Percentiles rank a stretch among this genome's conserved stretches.
These are phyloP conservation scores for Cercospora sp. DNA, from an alignment of 2,329 filamentous ascomycete species.

Conservation along the genomic window DNA sequence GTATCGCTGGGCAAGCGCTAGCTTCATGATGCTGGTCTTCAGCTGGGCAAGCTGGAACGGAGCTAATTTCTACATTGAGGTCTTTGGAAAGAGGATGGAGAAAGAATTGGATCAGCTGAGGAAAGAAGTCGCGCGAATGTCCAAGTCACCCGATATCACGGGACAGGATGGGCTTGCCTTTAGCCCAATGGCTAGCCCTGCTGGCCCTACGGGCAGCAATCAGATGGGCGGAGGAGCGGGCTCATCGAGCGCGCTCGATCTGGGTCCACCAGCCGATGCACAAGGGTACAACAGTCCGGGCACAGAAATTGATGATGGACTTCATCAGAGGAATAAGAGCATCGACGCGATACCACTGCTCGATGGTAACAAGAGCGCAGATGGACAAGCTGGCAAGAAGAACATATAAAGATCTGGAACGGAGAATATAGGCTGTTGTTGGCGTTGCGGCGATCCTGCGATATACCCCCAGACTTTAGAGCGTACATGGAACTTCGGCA, in stretches of 20 bases:
- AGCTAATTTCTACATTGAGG: slow-evolving; percentile 95
- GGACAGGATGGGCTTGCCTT: slow-evolving; percentile 26
- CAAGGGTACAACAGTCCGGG: slow-evolving; percentile 9
- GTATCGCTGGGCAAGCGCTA: slow-evolving; percentile 74
- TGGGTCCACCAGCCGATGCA: slow-evolving; percentile 33
- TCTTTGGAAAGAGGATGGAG: slow-evolving; percentile 95
- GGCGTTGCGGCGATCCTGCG: slow-evolving; percentile 1
- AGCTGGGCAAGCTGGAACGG: slow-evolving; percentile 95
- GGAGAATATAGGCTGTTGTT: not conserved
- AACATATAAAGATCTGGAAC: not conserved
- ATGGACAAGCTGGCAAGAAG: slow-evolving; percentile 2
- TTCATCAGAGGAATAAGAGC: slow-evolving; percentile 7
- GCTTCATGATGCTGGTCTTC: slow-evolving; percentile 81
- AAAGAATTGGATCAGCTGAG: slow-evolving; percentile 90
- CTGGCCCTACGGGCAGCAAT: slow-evolving; percentile 25
- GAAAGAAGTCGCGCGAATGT: slow-evolving; percentile 64
- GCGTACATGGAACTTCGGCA: not conserved
- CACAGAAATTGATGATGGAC: slow-evolving; percentile 11
- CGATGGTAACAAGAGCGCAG: not conserved
- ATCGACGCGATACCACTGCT: slow-evolving; percentile 9
- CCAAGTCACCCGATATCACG: slow-evolving; percentile 34
- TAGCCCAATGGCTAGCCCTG: slow-evolving; percentile 33
- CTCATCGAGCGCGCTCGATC: slow-evolving; percentile 33
- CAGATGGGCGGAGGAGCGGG: slow-evolving; percentile 15
- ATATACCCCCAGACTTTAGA: not conserved